A percentile compares a stretch with the other conserved stretches of the same genome.
phyloP scores from a whole-genome alignment of 805 yeast genomes.

The Brettanomyces naardenensis region DNA sequence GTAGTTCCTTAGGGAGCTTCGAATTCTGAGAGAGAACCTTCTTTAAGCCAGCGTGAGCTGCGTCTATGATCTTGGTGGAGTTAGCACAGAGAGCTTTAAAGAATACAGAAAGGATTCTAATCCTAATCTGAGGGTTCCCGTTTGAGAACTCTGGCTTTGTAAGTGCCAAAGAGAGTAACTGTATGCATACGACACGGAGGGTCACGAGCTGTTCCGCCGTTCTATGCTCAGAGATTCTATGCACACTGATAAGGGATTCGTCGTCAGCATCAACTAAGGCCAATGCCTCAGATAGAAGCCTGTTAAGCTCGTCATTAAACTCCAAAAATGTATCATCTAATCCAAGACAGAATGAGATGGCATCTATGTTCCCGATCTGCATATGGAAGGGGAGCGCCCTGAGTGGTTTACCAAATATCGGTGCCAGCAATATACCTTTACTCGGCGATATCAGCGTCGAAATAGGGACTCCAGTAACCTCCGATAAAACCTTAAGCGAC shows the following conservation, averaged over 20 bases:
- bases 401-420: constrained; percentile 93
- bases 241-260: constrained; percentile 84
- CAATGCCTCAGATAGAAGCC: constrained; percentile 82
- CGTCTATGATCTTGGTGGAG: constrained; percentile 81
- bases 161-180: constrained; percentile 71
- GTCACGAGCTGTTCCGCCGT: constrained; percentile 85
- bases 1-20: constrained; percentile 83
- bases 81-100: constrained; percentile 86
- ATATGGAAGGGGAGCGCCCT: constrained; percentile 96
- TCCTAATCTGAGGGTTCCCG: constrained; percentile 58
- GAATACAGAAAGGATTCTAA: constrained; percentile 84
- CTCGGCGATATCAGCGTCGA: constrained; percentile 76
- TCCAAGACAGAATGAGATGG: constrained; percentile 84
- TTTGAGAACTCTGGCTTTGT: constrained; percentile 77
- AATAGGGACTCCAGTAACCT: constrained; percentile 60
- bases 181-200: constrained; percentile 83
- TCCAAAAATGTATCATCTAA: constrained; percentile 74
- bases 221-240: constrained; percentile 75
- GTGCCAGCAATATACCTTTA: constrained; percentile 73
- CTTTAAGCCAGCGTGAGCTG: constrained; percentile 85
- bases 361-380: constrained; percentile 98
- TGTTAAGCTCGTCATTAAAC: constrained; percentile 80
- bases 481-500: constrained; percentile 59
- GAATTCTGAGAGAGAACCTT: constrained; percentile 78
- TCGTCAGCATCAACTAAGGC: constrained; percentile 97